Conservation (phyloP, 371 early-diverging fungal genomes). For the Syncephalastrum monosporum region DNA sequence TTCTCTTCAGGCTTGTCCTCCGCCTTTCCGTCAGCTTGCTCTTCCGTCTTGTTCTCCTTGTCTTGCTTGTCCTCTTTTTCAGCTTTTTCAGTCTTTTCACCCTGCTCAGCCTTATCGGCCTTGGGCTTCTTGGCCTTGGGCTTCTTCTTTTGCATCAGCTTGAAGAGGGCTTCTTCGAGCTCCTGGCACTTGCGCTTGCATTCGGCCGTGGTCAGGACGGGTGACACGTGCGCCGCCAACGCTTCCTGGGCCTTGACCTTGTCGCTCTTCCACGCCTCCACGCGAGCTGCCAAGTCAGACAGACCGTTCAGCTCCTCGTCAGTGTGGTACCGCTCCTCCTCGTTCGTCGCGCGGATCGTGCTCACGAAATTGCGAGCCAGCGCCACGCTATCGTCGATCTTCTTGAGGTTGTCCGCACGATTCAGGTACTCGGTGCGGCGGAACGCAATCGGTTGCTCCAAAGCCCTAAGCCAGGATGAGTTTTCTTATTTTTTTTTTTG, state of each 20-base stretch:
- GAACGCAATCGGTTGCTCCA: slow-evolving; percentile 66
- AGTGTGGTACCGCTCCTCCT: slow-evolving; percentile 58
- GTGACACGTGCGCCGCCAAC: slow-evolving; percentile 57
- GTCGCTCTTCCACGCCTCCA: slow-evolving; percentile 63
- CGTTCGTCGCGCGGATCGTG: slow-evolving; percentile 29
- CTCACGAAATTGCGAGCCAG: slow-evolving; percentile 44
- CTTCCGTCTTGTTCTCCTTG: slow-evolving; percentile 4
- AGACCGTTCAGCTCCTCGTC: slow-evolving; percentile 60
- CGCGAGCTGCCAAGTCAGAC: slow-evolving; percentile 39
- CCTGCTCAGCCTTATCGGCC: not conserved
- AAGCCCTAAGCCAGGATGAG: slow-evolving; percentile 24
- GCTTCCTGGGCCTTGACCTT: slow-evolving; percentile 62
- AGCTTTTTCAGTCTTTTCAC: not conserved
- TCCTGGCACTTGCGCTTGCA: slow-evolving; percentile 45
- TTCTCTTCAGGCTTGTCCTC: not conserved
- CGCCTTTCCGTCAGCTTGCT: not conserved
- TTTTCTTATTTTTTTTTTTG: not conserved
- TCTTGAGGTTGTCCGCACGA: slow-evolving; percentile 61
- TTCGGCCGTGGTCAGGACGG: slow-evolving; percentile 60
- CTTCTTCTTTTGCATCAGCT: slow-evolving; percentile 60
- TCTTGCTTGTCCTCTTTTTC: not conserved
- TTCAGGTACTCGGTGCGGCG: slow-evolving; percentile 62
- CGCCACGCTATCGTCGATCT: slow-evolving; percentile 42
- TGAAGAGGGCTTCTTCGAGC: slow-evolving; percentile 54
- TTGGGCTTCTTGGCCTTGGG: slow-evolving; percentile 43